Evolutionary conservation across 129 eudicot genomes (phyloP), one percentile per base, ranked within the genome.

Genomic region (Rutidosis leptorrhynchoides): DNA sequence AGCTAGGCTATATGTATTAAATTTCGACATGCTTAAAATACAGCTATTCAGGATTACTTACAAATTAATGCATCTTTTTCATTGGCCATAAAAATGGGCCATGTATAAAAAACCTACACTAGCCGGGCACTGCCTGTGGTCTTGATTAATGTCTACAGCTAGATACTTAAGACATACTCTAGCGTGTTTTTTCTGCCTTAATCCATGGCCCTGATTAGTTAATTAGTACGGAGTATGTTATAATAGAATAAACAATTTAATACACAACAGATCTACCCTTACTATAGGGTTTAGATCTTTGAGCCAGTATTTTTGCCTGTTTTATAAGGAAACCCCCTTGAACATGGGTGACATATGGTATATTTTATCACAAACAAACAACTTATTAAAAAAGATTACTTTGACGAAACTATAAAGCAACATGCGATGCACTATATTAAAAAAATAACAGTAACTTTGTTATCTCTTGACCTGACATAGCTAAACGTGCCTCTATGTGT

Each of bases 391-490:
- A 74, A 52, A 49, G 30, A 71, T 75, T 62, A 57, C 71, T 75
- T 75, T 65, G 78, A 74, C 78, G 68, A 68, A 73, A 74, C 75
- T 62, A 70, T 62, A 74, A 60, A 79, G 78, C 79, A 83, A 81
- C 67, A 80, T 81, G 70, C 85, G 68, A 70, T 69, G 84, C 72
- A 80, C 72, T 77, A 35, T 27, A 64, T 69, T 68, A 72, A 45
- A 30, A 35, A 61, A 43, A 59, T 42, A 53, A 67, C 21, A 22
- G 73, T 63, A 69, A 23, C 54, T 60, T 57, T 51, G 57, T 42
- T 42, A 69, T 37, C 52, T 49, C 74, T 65, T 71, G 87, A 82
- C 79, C 84, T 79, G 74, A 69, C 87, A 64, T 83, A 59, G 83
- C 61, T 64, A 71, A 75, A 74, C 48, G 85, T 67, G 83, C 82